Evolutionary conservation across 129 eudicot genomes (phyloP).

Genomic region (Daucus carota): DNA sequence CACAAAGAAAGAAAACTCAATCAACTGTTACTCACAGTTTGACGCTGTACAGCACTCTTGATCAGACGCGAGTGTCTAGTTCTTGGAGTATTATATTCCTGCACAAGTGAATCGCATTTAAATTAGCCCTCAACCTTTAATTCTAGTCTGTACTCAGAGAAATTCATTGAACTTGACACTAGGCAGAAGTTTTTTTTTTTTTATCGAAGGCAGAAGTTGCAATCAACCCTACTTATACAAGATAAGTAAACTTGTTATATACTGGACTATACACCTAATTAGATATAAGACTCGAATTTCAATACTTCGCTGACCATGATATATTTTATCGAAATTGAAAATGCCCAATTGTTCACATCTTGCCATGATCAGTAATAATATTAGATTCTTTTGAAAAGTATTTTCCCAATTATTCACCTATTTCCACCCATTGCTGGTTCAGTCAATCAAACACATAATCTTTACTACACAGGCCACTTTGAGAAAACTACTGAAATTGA

Average conservation of each 20-base stretch:
- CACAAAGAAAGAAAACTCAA: neutral
- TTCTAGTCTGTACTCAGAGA: neutral
- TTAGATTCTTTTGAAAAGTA: neutral
- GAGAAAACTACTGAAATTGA: neutral
- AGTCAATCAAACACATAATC: neutral
- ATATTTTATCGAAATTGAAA: neutral
- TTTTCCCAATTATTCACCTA: neutral
- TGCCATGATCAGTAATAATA: conserved; percentile 1
- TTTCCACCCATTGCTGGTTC: neutral
- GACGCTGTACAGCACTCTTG: conserved; percentile 51
- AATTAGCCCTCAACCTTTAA: conserved; percentile 2
- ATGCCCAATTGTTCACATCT: conserved; percentile 8
- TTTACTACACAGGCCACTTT: neutral
- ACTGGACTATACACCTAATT: neutral
- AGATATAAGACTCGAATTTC: neutral
- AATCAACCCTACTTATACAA: neutral
- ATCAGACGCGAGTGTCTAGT: conserved; percentile 54
- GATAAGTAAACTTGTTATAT: neutral
- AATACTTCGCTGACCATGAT: neutral
- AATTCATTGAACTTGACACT: neutral
- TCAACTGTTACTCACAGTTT: conserved; percentile 39
- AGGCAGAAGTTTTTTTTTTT: neutral
- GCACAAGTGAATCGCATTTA: conserved; percentile 16
- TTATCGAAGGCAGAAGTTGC: neutral
- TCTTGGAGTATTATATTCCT: conserved; percentile 57